Base-by-base conservation (phyloP, 2,329 filamentous ascomycete species). In the Verticillium tricorpus region DNA sequence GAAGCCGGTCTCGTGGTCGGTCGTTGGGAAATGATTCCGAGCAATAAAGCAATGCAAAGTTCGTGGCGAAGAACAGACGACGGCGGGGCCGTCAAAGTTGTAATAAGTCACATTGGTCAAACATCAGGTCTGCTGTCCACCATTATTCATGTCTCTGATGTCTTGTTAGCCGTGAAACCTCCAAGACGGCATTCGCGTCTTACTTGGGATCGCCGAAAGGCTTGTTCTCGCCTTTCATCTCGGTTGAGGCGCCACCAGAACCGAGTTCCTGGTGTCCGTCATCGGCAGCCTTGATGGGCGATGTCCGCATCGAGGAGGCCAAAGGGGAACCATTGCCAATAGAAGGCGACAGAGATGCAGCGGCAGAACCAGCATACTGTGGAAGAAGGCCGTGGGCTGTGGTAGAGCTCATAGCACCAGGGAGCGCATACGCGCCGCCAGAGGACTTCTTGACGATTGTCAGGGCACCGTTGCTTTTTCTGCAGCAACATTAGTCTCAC, bases 371-470 rank as follows among this genome's bases (percentile, higher is more conserved):
- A 11, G 76, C 70, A 61, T 82, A 85, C 35, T 83, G 80, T 17
- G 82, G 83, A 56, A 86, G 71, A 54, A 81, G 77, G n/a, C 82
- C 83, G 32, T 80, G 82, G 8, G 80, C 83, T 14, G 82, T 85
- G 55, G 79, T 81, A 3, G 83, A 80, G 2, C 82, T 83, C 57
- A 86, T 72, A 11, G 82, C 74, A 58, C 82, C 75, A 12, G 80
- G 79, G 55, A 80, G 73, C 8, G 71, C 78, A 55, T 73, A 73
- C 56, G 75, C 79, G 62, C 80, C 83, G 17, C 56, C 22, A 14
- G 81, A 73, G 39, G 81, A 77, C 66, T 80, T 83, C 70, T 80
- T 83, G 67, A 83, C 69, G 73, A 85, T 77, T 17, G 72, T 76
- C 64, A 81, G 80, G 35, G 85, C 75, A 31, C 80, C 77, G 58